Base-by-base conservation (phyloP, 106 monocot species). In the Allium cepa region DNA sequence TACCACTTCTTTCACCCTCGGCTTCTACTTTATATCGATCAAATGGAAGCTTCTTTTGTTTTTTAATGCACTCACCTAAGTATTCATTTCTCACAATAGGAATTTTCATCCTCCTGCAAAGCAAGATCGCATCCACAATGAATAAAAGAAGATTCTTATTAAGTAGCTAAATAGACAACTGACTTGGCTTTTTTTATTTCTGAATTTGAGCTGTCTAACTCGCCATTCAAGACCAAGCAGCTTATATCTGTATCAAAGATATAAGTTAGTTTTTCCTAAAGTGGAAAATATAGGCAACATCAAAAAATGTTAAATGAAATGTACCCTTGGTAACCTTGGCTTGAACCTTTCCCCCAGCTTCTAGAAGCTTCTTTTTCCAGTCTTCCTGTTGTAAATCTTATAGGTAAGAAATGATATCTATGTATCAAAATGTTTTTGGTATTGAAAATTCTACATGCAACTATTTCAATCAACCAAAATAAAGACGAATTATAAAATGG, bases 151-250 rank as follows among this genome's bases (percentile, higher is more conserved):
- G 22, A 8, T 8, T 0, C 9, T 62, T 60, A 60, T 53, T 53
- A 6, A 72, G 52, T 52, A 48, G 36, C 63, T 53, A 46, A 46
- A 66, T 48, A 45, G 50, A 72, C n/a, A 8, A 17, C 53, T 46
- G 59, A 90, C 99, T 87, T 79, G 59, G 99, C 89, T 93, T 83
- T 99, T 70, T 61, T 93, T 8, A 90, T 78, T 73, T 90, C 87
- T 71, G 85, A 68, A 71, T 89, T 68, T 46, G 64, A 62, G 64
- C 67, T 48, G 17, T 79, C 73, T 47, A 79, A 17, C 63, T 82
- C 84, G 52, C 72, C 82, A 71, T 71, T 67, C 26, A 84, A 75
- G 64, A 93, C 79, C 79, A 99, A 76, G 72, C 99, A 99, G 57
- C 69, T 81, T 63, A 82, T 90, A 59, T 90, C 99, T 99, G 75